Conservation (phyloP, 768 basidiomycete species). For the Trametes villosa region DNA sequence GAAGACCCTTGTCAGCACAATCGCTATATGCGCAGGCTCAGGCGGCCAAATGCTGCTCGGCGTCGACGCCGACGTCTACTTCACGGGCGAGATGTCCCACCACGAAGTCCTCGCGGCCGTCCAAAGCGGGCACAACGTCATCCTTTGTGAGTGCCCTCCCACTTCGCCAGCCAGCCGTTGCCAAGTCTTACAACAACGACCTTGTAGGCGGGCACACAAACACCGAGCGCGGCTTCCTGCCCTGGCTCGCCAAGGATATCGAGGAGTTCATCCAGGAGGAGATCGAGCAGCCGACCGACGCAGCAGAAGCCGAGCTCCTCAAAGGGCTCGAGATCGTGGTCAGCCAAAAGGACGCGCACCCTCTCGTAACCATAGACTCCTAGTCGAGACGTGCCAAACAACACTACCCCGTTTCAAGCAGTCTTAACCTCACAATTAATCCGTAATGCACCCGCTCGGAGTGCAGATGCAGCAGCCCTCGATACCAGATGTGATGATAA, state of each 20-base stretch:
- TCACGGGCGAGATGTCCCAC: slow-evolving; percentile 94
- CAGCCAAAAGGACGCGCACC: slow-evolving; percentile 75
- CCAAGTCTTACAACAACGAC: slow-evolving; percentile 25
- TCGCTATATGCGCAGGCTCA: slow-evolving; percentile 92
- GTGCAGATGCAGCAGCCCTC: not conserved
- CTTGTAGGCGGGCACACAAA: slow-evolving; percentile 91
- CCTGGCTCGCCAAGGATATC: slow-evolving; percentile 70
- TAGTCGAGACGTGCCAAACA: too few species aligned
- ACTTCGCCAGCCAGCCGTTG: not conserved
- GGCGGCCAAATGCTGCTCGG: slow-evolving; percentile 79
- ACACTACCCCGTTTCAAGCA: too few species aligned
- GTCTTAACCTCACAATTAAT: not conserved
- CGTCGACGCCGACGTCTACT: slow-evolving; percentile 79
- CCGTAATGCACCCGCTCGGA: not conserved
- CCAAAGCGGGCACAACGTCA: slow-evolving; percentile 75
- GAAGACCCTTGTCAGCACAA: slow-evolving; percentile 47
- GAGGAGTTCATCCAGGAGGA: slow-evolving; percentile 50
- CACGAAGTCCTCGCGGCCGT: slow-evolving; percentile 87
- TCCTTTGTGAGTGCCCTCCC: slow-evolving; percentile 67
- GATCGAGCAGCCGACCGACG: slow-evolving; percentile 34
- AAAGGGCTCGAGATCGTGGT: slow-evolving; percentile 62
- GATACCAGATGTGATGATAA: not conserved
- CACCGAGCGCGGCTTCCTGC: slow-evolving; percentile 93
- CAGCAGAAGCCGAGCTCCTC: slow-evolving; percentile 30
- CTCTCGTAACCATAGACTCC: slow-evolving; percentile 63